Conservation (phyloP, 169 alveolate genomes). For the Plasmodium gallinaceum region DNA sequence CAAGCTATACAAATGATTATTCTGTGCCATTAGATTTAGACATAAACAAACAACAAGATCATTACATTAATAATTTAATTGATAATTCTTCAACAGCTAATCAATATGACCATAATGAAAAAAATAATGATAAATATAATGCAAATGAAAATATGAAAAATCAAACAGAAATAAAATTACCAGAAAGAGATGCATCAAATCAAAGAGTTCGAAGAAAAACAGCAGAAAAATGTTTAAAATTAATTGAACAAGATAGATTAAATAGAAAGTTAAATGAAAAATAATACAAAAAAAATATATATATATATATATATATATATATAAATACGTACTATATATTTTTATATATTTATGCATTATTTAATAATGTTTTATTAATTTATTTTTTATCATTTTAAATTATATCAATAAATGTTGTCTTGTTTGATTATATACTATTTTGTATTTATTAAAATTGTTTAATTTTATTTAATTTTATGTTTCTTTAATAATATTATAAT, state of each 20-base stretch:
- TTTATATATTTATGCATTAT: not conserved
- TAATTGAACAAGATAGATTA: conserved; percentile 70
- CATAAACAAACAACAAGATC: not conserved
- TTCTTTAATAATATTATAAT: too few species aligned
- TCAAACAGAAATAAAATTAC: not conserved
- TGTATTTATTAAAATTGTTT: too few species aligned
- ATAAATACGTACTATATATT: not conserved
- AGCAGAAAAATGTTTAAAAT: conserved; percentile 62
- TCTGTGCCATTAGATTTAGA: not conserved
- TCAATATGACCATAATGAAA: conserved; percentile 11
- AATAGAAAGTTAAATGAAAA: conserved; percentile 46
- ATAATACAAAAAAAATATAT: not conserved
- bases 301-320: not conserved
- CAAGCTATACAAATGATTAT: conserved; percentile 6
- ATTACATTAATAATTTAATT: not conserved
- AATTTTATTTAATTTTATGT: too few species aligned
- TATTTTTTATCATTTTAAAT: too few species aligned
- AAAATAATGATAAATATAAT: not conserved
- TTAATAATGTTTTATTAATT: not conserved
- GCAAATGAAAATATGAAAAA: conserved; percentile 1
- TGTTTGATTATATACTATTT: too few species aligned
- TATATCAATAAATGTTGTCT: too few species aligned
- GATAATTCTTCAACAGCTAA: conserved; percentile 3
- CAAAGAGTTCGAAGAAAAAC: conserved; percentile 78
- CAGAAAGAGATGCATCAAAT: conserved; percentile 30